Evolutionary conservation across 2,329 filamentous ascomycete genomes (phyloP).

Genomic region (Eutypa lata): DNA sequence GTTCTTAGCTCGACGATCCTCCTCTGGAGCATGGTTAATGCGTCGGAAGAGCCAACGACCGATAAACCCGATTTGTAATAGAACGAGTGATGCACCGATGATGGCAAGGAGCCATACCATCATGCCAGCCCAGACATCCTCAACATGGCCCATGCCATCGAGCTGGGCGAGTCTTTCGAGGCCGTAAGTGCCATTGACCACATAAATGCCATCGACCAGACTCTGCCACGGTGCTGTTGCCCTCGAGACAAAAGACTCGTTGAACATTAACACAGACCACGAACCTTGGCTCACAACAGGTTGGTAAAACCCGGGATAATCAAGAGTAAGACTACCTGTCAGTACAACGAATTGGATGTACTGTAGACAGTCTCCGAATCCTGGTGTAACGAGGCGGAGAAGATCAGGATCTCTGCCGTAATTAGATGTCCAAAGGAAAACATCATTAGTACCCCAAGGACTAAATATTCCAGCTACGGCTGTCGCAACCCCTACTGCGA

Average conservation of each 20-base stretch:
- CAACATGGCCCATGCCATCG: conserved; percentile 70
- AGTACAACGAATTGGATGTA: conserved; percentile 93
- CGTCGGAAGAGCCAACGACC: conserved; percentile 72
- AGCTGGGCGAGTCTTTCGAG: conserved; percentile 76
- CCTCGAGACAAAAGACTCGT: conserved; percentile 75
- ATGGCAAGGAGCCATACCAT: conserved; percentile 85
- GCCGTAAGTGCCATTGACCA: conserved; percentile 73
- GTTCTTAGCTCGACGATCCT: conserved; percentile 89
- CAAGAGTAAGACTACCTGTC: conserved; percentile 80
- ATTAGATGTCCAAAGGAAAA: conserved; percentile 97
- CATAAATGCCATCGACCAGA: conserved; percentile 82
- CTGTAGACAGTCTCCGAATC: conserved; percentile 93
- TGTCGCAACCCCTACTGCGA: conserved; percentile 79
- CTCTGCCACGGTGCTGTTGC: conserved; percentile 62
- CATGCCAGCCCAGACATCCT: conserved; percentile 92
- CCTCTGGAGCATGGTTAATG: conserved; percentile 69
- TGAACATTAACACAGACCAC: conserved; percentile 92
- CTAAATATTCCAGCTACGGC: conserved; percentile 82
- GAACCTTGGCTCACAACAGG: conserved; percentile 82
- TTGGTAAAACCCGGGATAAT: conserved; percentile 93
- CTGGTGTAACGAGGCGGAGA: conserved; percentile 86
- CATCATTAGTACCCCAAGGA: conserved; percentile 87
- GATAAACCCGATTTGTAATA: conserved; percentile 76
- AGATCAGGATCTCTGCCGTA: conserved; percentile 93
- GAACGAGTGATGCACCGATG: conserved; percentile 61